A percentile compares a stretch with the other conserved stretches of the same genome.
phyloP scores from a whole-genome alignment of 345 rosid species.

The Durio zibethinus region DNA sequence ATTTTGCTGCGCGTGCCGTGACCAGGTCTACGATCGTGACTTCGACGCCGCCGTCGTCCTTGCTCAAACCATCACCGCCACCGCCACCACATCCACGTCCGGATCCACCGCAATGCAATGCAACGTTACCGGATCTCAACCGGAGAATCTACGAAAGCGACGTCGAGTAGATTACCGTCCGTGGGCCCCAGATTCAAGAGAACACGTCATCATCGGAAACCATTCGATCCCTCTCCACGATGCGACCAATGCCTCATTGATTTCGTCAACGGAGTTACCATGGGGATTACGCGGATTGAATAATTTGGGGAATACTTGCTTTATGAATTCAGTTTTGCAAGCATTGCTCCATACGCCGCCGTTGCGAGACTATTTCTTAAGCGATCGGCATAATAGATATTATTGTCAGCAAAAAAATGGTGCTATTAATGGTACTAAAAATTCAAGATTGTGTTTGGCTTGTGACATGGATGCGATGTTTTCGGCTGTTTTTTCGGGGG shows the following conservation, averaged over 20 bases:
- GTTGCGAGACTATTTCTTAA: conserved; percentile 48
- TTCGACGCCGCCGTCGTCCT: conserved; percentile 56
- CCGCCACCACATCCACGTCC: conserved; percentile 1
- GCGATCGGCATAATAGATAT: conserved; percentile 50
- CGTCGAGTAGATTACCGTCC: conserved; percentile 49
- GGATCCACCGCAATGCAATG: conserved; percentile 18
- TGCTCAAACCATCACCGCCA: conserved; percentile 29
- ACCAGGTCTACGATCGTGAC: conserved; percentile 56
- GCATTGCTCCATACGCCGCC: conserved; percentile 62
- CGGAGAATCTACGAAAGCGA: conserved; percentile 45
- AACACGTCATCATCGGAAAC: conserved; percentile 26
- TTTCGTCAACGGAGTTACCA: conserved; percentile 20
- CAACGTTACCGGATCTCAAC: conserved; percentile 10
- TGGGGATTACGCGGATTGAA: conserved; percentile 55
- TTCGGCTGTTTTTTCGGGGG: conserved; percentile 53
- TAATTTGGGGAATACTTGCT: conserved; percentile 60
- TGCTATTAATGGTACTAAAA: conserved; percentile 5
- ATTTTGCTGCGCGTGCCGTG: conserved; percentile 56
- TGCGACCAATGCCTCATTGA: background rate
- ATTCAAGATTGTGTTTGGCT: conserved; percentile 41
- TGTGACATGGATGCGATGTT: conserved; percentile 55
- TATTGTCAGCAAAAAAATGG: conserved; percentile 39
- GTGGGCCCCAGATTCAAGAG: conserved; percentile 42
- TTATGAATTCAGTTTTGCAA: conserved; percentile 69
- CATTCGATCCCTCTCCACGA: conserved; percentile 26